Percentiles rank a stretch among this genome's conserved stretches.
Evolutionary conservation across 345 rosid genomes (phyloP).

Genomic region (Bretschneidera sinensis): DNA sequence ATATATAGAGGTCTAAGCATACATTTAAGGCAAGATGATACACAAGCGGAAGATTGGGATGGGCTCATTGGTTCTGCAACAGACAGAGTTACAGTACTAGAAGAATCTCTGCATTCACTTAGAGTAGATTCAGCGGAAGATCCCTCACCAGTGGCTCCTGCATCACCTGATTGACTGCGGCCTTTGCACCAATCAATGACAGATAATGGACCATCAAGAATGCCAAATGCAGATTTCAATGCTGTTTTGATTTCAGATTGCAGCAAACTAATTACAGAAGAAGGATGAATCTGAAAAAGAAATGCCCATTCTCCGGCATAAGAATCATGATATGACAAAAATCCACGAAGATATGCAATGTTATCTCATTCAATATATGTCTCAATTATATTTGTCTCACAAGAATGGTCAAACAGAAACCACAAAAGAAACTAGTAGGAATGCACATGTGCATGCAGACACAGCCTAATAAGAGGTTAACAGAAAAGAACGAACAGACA

Average conservation of each 20-base stretch:
- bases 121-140: constrained; percentile 66
- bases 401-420: too few relatives aligned
- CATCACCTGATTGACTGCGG: constrained; percentile 58
- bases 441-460: too few relatives aligned
- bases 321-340: constrained; percentile 4
- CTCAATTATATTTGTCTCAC: background rate
- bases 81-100: constrained; percentile 35
- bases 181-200: constrained; percentile 97
- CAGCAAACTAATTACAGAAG: constrained; percentile 76
- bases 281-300: constrained; percentile 66
- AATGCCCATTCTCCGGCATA: constrained; percentile 1
- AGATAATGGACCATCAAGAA: constrained; percentile 84
- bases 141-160: constrained; percentile 58
- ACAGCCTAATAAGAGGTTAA: too few relatives aligned
- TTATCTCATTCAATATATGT: background rate
- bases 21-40: constrained; percentile 56
- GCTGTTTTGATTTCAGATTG: constrained; percentile 87
- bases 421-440: background rate
- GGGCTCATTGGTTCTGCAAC: constrained; percentile 63
- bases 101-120: constrained; percentile 68
- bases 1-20: constrained; percentile 9
- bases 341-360: background rate
- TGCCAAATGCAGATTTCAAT: constrained; percentile 79
- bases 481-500: too few relatives aligned
- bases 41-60: constrained; percentile 48